Percentiles rank a stretch among this genome's conserved stretches.
Conservation (phyloP, 108 stramenopile species). For the Nannochloropsis salina region DNA sequence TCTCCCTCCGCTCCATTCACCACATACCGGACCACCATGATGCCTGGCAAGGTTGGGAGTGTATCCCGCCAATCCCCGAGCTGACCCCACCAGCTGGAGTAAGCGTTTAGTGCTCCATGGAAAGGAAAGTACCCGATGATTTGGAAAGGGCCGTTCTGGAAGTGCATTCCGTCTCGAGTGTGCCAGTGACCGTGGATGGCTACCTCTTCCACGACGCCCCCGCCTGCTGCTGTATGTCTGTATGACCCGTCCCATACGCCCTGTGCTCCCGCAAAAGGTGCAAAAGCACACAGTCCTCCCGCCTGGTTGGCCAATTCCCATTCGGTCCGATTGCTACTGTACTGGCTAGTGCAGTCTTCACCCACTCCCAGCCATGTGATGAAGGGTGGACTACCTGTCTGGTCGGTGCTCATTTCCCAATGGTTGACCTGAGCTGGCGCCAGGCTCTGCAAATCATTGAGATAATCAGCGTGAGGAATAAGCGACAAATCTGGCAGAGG, state of each 20-base stretch:
- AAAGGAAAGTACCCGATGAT: conserved; percentile 1
- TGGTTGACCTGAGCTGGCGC: not conserved
- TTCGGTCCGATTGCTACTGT: not conserved
- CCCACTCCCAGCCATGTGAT: conserved; percentile 3
- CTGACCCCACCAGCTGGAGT: not conserved
- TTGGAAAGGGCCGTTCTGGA: conserved; percentile 6
- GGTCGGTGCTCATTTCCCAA: not conserved
- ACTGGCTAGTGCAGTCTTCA: not conserved
- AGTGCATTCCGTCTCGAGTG: not conserved
- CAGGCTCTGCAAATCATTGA: not conserved
- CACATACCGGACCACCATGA: not conserved
- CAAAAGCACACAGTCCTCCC: not conserved
- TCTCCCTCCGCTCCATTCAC: not conserved
- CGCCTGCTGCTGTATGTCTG: not conserved
- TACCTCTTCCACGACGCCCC: conserved; percentile 1
- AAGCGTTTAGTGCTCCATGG: not conserved
- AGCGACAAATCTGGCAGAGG: not conserved
- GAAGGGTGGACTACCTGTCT: not conserved
- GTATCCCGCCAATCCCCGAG: not conserved
- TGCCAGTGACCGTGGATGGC: conserved; percentile 11
- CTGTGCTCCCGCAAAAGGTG: not conserved
- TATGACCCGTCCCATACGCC: not conserved
- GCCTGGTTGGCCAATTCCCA: conserved; percentile 3
- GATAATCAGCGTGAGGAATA: not conserved
- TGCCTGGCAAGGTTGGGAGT: conserved; percentile 4